These are phyloP conservation scores for Plasmopara halstedii DNA, from an alignment of 352 stramenopile species.

Conservation along the genomic window DNA sequence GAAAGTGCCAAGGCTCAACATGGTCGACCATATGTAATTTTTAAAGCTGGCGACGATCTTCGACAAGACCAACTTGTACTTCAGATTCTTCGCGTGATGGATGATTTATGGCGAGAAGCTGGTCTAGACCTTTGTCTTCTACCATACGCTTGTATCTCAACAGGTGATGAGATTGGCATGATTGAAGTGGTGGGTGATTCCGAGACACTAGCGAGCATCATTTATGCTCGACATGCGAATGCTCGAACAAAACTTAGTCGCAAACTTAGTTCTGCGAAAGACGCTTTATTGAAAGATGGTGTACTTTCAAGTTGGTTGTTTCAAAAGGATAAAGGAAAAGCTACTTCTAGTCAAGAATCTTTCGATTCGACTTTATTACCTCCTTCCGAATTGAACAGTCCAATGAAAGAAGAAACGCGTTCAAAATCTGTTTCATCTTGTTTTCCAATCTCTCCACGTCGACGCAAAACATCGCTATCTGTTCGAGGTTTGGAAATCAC, in stretches of 20 bases:
- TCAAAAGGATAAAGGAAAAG: slow-evolving; percentile 1
- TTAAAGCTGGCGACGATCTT: slow-evolving; percentile 91
- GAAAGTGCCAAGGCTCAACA: slow-evolving; percentile 60
- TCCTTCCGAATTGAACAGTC: too few relatives aligned
- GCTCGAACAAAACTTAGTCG: slow-evolving; percentile 51
- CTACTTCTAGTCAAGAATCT: too few relatives aligned
- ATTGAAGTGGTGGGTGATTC: slow-evolving; percentile 87
- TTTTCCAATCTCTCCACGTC: slow-evolving; percentile 43
- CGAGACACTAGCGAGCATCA: slow-evolving; percentile 85
- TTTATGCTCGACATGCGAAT: slow-evolving; percentile 59
- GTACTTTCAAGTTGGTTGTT: slow-evolving; percentile 77
- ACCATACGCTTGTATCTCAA: slow-evolving; percentile 85
- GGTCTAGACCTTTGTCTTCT: slow-evolving; percentile 79
- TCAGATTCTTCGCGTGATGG: slow-evolving; percentile 88
- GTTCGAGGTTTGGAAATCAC: slow-evolving; percentile 42
- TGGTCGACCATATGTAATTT: slow-evolving; percentile 72
- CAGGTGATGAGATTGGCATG: slow-evolving; percentile 79
- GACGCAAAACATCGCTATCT: slow-evolving; percentile 23
- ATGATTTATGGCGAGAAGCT: slow-evolving; percentile 83
- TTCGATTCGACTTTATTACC: too few relatives aligned
- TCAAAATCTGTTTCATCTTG: slow-evolving; percentile 32
- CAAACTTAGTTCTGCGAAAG: slow-evolving; percentile 61
- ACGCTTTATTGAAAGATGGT: slow-evolving; percentile 48
- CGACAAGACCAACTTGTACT: slow-evolving; percentile 92
- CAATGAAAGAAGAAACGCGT: slow-evolving; percentile 5